Base-by-base conservation (phyloP, 805 yeast genomes). In the Candida sakaeoensis region DNA sequence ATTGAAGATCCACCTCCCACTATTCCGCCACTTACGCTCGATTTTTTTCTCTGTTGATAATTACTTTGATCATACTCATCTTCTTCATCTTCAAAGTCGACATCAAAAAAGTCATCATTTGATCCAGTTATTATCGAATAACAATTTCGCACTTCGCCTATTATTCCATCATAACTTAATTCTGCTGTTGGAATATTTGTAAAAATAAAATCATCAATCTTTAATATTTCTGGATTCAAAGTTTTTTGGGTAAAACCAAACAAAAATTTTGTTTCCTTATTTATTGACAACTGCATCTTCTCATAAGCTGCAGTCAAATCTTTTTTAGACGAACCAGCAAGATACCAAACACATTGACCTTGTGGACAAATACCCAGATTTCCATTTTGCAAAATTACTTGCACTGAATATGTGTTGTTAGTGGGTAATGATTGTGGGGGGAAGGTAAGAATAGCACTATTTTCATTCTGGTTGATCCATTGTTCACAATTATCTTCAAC, bases 31-130 rank as follows among this genome's bases (percentile, higher is more conserved):
- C 25, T 41, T 12, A 41, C 50, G 16, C 35, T 39, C 10, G 39
- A 23, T 27, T 39, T 18, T 9, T 37, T 43, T 23, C 40, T 6
- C 30, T 25, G 25, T 24, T n/a, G 34, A 23, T 33, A 46, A 22
- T 26, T 41, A 25, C 26, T 28, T 8, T 16, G 23, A n/a, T 40
- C 37, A 35, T 54, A 52, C 4, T 68, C 72, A 25, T 80, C 90
- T 32, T 85, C 95, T 15, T 89, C 96, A 58, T 91, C 98, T 61
- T 91, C 97, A 56, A 91, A 91, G 61, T 91, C 98, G 30, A 91
- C 86, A 59, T 88, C 96, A 57, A 91, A 91, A 65, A 93, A 93
- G 62, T 91, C 98, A 52, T 91, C 97, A 57, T 85, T 93, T 2
- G 95, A 77, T 8, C 98, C 98, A 8, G 93, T 95, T 46, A 91